These are phyloP conservation scores for Scedosporium boydii DNA, from an alignment of 2,329 filamentous ascomycete genomes.

Conservation along the genomic window DNA sequence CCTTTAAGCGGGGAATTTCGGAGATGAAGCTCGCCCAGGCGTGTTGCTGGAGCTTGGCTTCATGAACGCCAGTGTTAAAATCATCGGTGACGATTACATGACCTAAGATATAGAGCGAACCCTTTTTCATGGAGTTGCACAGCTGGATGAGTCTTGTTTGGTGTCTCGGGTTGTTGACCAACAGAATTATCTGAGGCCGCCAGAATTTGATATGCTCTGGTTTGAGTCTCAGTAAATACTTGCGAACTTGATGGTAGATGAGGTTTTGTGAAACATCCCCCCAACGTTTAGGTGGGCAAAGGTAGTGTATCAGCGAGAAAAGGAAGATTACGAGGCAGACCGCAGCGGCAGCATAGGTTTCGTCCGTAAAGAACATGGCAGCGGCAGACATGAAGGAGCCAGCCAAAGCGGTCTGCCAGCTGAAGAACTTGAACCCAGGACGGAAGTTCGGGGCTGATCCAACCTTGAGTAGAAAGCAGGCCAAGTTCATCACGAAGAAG, in stretches of 20 bases:
- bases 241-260: conserved; percentile 78
- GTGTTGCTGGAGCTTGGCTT: conserved; percentile 70
- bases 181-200: conserved; percentile 76
- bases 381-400: conserved; percentile 67
- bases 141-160: conserved; percentile 82
- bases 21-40: conserved; percentile 78
- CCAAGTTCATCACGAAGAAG: conserved; percentile 79
- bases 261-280: conserved; percentile 83
- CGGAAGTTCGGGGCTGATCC: conserved; percentile 83
- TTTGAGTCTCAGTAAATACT: conserved; percentile 72
- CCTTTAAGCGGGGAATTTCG: conserved; percentile 77
- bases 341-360: conserved; percentile 66
- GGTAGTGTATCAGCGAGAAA: conserved; percentile 78
- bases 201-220: conserved; percentile 92
- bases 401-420: conserved; percentile 68
- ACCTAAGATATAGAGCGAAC: conserved; percentile 72
- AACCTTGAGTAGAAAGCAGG: conserved; percentile 78
- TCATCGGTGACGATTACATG: conserved; percentile 83
- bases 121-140: conserved; percentile 86
- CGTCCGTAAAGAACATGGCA: conserved; percentile 87
- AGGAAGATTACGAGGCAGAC: conserved; percentile 66
- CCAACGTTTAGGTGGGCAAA: conserved; percentile 78
- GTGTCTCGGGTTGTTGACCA: conserved; percentile 73
- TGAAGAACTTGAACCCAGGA: conserved; percentile 83
- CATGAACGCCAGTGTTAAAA: conserved; percentile 67